These are phyloP conservation scores for Lactarius tabidus DNA, from an alignment of 768 basidiomycete species.

Conservation along the genomic window DNA sequence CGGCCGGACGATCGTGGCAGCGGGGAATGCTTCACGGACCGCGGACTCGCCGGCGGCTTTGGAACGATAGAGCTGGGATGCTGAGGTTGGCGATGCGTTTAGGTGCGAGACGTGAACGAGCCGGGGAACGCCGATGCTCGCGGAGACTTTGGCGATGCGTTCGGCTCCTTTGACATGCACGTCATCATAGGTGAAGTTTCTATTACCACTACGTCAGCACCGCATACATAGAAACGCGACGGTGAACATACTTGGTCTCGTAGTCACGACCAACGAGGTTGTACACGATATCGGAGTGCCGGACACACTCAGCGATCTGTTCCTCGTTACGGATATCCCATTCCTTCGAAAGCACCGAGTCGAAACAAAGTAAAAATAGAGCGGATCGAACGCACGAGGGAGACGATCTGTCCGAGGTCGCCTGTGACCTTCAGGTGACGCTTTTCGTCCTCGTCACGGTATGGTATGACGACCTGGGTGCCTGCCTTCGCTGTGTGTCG, in stretches of 20 bases:
- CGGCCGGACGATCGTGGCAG: conserved; percentile 86
- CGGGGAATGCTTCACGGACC: conserved; percentile 78
- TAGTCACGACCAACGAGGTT: conserved; percentile 93
- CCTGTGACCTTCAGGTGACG: conserved; percentile 90
- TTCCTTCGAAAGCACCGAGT: conserved; percentile 52
- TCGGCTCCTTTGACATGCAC: conserved; percentile 83
- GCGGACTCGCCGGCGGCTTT: conserved; percentile 89
- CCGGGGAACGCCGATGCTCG: conserved; percentile 71
- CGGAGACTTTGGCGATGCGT: conserved; percentile 79
- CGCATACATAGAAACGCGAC: not conserved
- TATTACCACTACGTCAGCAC: conserved; percentile 33
- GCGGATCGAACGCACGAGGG: conserved; percentile 57
- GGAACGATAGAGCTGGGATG: conserved; percentile 80
- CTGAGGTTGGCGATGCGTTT: conserved; percentile 76
- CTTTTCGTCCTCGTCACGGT: conserved; percentile 92
- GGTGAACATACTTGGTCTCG: conserved; percentile 79
- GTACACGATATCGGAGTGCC: conserved; percentile 95
- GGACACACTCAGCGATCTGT: conserved; percentile 89
- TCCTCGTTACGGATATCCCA: conserved; percentile 90
- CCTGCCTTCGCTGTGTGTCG: conserved; percentile 69
- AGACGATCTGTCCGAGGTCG: conserved; percentile 93
- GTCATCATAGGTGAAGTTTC: conserved; percentile 82
- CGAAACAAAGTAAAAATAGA: conserved; percentile 2
- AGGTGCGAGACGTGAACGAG: conserved; percentile 94
- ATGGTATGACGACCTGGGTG: conserved; percentile 91